Evolutionary conservation across 192 early-diverging fungal species (phyloP).

Genomic region (Kappamyces sp.): DNA sequence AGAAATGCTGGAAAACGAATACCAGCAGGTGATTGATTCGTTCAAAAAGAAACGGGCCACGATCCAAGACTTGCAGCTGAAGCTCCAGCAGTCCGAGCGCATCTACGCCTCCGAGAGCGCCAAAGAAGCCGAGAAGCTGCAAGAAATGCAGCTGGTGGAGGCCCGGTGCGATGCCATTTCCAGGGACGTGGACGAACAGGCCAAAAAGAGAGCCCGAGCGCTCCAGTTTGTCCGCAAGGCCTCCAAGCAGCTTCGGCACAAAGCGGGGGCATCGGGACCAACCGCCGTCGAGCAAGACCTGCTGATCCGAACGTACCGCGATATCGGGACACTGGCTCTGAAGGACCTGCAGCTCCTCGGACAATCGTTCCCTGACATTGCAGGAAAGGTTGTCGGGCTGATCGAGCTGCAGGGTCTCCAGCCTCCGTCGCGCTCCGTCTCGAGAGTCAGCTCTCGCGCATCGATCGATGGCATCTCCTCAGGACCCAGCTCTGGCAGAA

Average conservation of each 20-base stretch:
- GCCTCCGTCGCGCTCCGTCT: constrained; percentile 40
- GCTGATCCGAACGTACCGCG: constrained; percentile 34
- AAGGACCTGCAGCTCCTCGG: constrained; percentile 29
- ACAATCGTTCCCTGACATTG: constrained; percentile 32
- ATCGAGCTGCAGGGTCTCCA: constrained; percentile 29
- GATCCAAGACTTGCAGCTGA: constrained; percentile 44
- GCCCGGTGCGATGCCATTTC: constrained; percentile 28
- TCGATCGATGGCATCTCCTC: constrained; percentile 5
- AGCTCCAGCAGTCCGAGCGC: constrained; percentile 33
- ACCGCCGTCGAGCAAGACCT: constrained; percentile 41
- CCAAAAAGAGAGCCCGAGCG: constrained; percentile 42
- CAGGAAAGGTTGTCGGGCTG: constrained; percentile 27
- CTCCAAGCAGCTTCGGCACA: constrained; percentile 25
- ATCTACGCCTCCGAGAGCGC: constrained; percentile 19
- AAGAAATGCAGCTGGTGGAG: constrained; percentile 37
- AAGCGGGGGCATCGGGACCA: background rate
- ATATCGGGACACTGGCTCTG: constrained; percentile 39
- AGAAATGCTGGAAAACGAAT: constrained; percentile 55
- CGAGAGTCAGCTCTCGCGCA: constrained; percentile 35
- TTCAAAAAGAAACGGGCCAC: constrained; percentile 45
- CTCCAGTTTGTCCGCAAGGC: constrained; percentile 19
- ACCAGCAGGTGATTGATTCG: constrained; percentile 44
- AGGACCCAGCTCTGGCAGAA: constrained; percentile 2
- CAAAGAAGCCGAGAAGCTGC: constrained; percentile 36
- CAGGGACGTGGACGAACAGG: constrained; percentile 42